Conservation (phyloP, 1,284 basidiomycete genomes). For the Schizophyllum amplum region DNA sequence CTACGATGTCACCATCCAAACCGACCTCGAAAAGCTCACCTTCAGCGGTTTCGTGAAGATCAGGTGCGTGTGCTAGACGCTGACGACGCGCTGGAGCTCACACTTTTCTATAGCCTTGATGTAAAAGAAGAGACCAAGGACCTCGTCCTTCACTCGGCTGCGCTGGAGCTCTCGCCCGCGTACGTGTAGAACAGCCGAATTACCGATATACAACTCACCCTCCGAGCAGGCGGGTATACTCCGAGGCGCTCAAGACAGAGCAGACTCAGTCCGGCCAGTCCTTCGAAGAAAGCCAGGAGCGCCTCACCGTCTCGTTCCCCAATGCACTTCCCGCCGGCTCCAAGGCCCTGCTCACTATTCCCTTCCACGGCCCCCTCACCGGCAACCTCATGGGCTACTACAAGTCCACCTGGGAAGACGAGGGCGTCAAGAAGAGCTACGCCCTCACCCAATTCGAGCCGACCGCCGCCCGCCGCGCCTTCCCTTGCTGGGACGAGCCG, state of each 20-base stretch:
- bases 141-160: constrained; percentile 68
- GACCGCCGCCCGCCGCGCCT: constrained; percentile 76
- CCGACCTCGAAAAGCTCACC: constrained; percentile 67
- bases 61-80: constrained; percentile 32
- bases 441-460: constrained; percentile 82
- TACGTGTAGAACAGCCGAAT: constrained; percentile 17
- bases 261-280: constrained; percentile 40
- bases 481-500: constrained; percentile 94
- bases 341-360: constrained; percentile 35
- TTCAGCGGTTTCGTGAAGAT: constrained; percentile 80
- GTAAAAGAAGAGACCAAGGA: constrained; percentile 58
- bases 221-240: constrained; percentile 42
- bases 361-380: constrained; percentile 28
- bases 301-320: constrained; percentile 52
- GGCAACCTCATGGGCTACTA: constrained; percentile 72
- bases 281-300: constrained; percentile 58
- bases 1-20: constrained; percentile 81
- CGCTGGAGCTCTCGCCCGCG: constrained; percentile 63
- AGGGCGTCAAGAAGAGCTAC: constrained; percentile 59
- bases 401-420: constrained; percentile 45
- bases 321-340: constrained; percentile 52
- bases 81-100: constrained; percentile 2
- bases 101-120: constrained; percentile 50
- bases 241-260: constrained; percentile 46
- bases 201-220: not conserved